These are phyloP conservation scores for Agarophyton chilense DNA, from an alignment of 23 red algal genomes.

Conservation along the genomic window DNA sequence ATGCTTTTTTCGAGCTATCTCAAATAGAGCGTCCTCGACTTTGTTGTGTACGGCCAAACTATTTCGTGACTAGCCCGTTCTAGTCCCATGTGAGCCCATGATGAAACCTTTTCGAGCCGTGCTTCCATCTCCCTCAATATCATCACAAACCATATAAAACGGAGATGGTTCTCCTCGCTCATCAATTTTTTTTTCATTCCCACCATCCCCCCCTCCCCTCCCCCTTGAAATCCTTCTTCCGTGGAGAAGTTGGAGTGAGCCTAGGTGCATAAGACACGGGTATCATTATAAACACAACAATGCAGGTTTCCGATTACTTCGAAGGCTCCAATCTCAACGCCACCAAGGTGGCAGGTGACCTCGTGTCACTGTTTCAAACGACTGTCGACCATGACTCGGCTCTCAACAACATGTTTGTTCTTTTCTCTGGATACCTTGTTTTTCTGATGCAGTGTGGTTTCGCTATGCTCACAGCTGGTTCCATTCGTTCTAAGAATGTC, in stretches of 20 bases:
- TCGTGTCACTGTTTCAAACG: neutral
- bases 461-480: slow-evolving; percentile 94
- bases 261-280: neutral
- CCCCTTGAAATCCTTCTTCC: neutral
- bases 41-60: neutral
- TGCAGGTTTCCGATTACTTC: neutral
- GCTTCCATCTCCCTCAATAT: neutral
- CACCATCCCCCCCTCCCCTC: neutral
- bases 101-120: neutral
- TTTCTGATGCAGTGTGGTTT: slow-evolving; percentile 99
- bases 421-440: slow-evolving; percentile 89
- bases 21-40: neutral
- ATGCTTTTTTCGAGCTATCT: neutral
- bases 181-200: neutral
- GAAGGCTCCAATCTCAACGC: neutral
- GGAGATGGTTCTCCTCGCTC: neutral
- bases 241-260: neutral
- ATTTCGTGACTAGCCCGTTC: neutral
- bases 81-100: neutral
- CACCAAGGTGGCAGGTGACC: neutral
- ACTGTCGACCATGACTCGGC: neutral
- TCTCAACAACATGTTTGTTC: slow-evolving; percentile 84
- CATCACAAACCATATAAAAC: neutral
- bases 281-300: neutral
- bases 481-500: slow-evolving; percentile 90